Conservation (phyloP, 2,329 filamentous ascomycete genomes). For the Diplodia seriata region DNA sequence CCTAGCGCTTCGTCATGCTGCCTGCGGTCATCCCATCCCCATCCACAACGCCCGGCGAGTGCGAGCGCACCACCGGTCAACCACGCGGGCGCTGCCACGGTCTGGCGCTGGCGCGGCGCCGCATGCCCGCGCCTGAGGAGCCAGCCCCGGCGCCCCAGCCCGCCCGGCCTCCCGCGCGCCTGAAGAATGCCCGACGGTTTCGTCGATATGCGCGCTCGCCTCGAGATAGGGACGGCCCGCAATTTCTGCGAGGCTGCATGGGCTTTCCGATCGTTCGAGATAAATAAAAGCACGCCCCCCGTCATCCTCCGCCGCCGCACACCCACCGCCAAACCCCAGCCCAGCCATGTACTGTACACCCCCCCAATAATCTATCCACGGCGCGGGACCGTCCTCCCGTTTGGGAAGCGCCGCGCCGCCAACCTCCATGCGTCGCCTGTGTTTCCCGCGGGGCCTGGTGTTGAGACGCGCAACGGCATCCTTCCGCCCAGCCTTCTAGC, state of each 20-base stretch:
- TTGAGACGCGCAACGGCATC: conserved; percentile 30
- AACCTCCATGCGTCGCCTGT: conserved; percentile 20
- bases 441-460: conserved; percentile 20
- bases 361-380: conserved; percentile 28
- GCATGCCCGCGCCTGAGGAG: conserved; percentile 28
- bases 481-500: conserved; percentile 21
- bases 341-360: conserved; percentile 5
- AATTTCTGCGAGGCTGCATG: conserved; percentile 32
- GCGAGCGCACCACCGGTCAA: conserved; percentile 7
- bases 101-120: conserved; percentile 10
- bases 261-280: conserved; percentile 32
- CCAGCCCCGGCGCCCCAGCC: conserved; percentile 30
- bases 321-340: conserved; percentile 21
- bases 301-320: conserved; percentile 26
- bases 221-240: conserved; percentile 30
- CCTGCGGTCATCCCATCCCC: conserved; percentile 25
- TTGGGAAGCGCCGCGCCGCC: conserved; percentile 30
- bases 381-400: conserved; percentile 23
- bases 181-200: conserved; percentile 29
- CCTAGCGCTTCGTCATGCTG: conserved; percentile 31
- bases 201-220: conserved; percentile 28
- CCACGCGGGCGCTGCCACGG: background rate
- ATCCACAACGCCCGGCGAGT: conserved; percentile 13
- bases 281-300: conserved; percentile 23
- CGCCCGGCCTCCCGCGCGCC: conserved; percentile 11